Conservation (phyloP, 1,284 basidiomycete species). For the Sutorius eximius region DNA sequence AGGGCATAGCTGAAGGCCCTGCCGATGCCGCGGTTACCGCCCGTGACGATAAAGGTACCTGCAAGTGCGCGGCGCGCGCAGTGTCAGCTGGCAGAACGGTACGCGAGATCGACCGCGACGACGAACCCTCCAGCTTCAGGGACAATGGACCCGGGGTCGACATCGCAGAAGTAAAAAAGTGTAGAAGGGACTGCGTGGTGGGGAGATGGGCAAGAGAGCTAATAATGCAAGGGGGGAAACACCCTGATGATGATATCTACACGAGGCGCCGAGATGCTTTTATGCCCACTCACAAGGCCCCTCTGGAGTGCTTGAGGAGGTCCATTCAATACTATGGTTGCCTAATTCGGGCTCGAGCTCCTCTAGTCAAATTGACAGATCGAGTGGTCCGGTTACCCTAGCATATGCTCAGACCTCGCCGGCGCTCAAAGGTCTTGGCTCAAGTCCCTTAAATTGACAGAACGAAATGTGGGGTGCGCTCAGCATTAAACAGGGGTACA, state of each 20-base stretch:
- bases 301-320: conserved; percentile 10
- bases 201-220: neutral
- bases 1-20: conserved; percentile 44
- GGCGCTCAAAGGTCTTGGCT: neutral
- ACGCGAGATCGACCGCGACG: neutral
- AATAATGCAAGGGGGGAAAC: neutral
- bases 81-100: neutral
- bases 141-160: neutral
- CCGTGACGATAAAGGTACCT: conserved; percentile 38
- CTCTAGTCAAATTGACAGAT: conserved; percentile 7
- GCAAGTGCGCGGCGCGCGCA: neutral
- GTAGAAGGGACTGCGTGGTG: conserved; percentile 6
- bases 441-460: conserved; percentile 9
- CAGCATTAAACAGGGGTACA: conserved; percentile 10
- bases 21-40: conserved; percentile 49
- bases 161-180: conserved; percentile 12
- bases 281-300: conserved; percentile 18
- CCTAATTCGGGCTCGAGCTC: conserved; percentile 2
- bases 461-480: neutral
- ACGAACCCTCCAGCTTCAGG: conserved; percentile 15
- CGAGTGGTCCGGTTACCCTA: conserved; percentile 17
- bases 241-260: neutral
- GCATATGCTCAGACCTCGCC: neutral
- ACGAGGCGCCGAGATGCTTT: neutral
- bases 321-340: conserved; percentile 9